Evolutionary conservation across 352 stramenopile genomes (phyloP).

Genomic region (Pythium aphanidermatum): DNA sequence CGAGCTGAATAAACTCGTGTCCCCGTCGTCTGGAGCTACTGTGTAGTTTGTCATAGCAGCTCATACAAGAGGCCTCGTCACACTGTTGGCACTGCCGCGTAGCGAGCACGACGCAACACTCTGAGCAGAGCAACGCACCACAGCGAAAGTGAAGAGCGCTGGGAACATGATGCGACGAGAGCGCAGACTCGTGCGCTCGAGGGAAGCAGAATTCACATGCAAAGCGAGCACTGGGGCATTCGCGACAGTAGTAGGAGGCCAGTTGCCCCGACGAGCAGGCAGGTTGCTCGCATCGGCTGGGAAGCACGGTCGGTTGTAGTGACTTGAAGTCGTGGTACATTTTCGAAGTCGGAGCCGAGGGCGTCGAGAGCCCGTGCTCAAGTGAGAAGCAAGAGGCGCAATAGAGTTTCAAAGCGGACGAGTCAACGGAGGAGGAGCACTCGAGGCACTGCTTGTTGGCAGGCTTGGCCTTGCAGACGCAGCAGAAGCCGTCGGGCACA

Average conservation of each 20-base stretch:
- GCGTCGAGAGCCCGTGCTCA: constrained; percentile 25
- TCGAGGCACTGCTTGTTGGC: constrained; percentile 57
- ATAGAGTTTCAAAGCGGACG: too few species aligned
- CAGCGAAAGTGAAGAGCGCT: constrained; percentile 43
- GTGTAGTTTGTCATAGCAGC: constrained; percentile 41
- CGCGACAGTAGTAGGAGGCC: constrained; percentile 45
- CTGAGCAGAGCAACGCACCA: constrained; percentile 43
- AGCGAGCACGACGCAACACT: constrained; percentile 40
- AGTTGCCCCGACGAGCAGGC: constrained; percentile 5
- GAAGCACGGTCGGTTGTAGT: constrained; percentile 13
- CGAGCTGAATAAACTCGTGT: constrained; percentile 34
- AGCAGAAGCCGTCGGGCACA: constrained; percentile 27
- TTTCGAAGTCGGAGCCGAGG: constrained; percentile 7
- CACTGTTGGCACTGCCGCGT: constrained; percentile 46
- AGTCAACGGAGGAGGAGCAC: constrained; percentile 31
- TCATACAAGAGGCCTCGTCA: constrained; percentile 51
- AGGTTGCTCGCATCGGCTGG: constrained; percentile 27
- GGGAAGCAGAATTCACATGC: constrained; percentile 44
- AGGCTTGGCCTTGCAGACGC: constrained; percentile 23
- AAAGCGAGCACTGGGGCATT: constrained; percentile 8
- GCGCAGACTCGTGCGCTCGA: constrained; percentile 35
- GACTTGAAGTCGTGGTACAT: constrained; percentile 53
- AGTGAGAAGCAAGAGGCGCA: constrained; percentile 50
- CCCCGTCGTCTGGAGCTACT: constrained; percentile 21
- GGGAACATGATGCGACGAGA: constrained; percentile 33